phyloP scores from a whole-genome alignment of 768 basidiomycete genomes.

The Tricholoma flavovirens region DNA sequence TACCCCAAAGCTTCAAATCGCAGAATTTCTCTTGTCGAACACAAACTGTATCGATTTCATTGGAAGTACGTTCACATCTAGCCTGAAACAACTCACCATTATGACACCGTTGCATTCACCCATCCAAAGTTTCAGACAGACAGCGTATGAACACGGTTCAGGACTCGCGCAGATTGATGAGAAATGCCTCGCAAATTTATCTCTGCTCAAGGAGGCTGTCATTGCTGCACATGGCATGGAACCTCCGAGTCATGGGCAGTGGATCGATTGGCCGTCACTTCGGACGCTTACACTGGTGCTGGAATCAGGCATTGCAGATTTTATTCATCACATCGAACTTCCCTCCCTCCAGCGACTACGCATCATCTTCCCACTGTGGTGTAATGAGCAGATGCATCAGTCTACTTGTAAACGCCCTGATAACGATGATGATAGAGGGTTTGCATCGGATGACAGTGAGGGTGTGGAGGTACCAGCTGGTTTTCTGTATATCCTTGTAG shows the following conservation, averaged over 20 bases:
- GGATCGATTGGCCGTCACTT: background rate
- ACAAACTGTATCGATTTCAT: background rate
- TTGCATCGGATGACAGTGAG: no score
- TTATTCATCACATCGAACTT: background rate
- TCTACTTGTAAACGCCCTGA: no score
- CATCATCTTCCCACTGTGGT: background rate
- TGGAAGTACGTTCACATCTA: background rate
- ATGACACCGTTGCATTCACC: background rate
- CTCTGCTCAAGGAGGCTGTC: background rate
- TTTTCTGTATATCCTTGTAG: no score
- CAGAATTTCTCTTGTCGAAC: background rate
- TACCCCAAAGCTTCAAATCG: background rate
- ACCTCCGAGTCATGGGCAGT: background rate
- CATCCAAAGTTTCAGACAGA: background rate
- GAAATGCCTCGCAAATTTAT: background rate
- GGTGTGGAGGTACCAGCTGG: no score
- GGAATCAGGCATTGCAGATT: background rate
- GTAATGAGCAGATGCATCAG: no score
- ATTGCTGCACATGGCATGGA: background rate
- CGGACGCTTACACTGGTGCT: background rate
- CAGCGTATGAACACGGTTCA: background rate
- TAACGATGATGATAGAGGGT: no score
- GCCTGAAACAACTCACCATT: background rate
- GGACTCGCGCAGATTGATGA: background rate
- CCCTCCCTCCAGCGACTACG: background rate